Conservation (phyloP, 2,329 filamentous ascomycete species). For the Ceratocystis diversiconidia region DNA sequence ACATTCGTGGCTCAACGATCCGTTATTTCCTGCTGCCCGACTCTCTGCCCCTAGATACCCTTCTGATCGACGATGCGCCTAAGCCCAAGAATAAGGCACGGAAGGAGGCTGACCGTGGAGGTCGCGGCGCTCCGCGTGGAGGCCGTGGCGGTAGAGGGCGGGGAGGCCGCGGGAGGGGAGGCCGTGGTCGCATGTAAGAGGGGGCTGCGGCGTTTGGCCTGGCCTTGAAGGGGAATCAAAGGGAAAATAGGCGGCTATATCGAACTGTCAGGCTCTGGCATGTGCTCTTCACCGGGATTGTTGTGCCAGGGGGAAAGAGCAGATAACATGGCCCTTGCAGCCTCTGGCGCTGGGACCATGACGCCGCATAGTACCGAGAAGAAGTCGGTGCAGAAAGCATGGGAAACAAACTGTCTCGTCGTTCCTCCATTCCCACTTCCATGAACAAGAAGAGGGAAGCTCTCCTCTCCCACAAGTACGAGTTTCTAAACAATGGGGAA, state of each 20-base stretch:
- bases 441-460: background rate
- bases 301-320: background rate
- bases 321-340: background rate
- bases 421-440: background rate
- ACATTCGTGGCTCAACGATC: conserved; percentile 89
- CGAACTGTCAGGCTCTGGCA: background rate
- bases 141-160: conserved; percentile 39
- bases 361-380: background rate
- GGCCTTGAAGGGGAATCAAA: background rate
- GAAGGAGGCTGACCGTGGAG: conserved; percentile 63
- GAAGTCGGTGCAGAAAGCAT: background rate
- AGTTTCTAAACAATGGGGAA: background rate
- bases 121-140: conserved; percentile 37
- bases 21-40: conserved; percentile 95
- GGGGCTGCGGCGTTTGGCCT: background rate
- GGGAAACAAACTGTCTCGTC: background rate
- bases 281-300: background rate
- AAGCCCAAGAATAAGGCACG: conserved; percentile 99
- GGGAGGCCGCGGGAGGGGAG: conserved; percentile 37
- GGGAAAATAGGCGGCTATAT: background rate
- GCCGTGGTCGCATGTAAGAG: conserved; percentile 25
- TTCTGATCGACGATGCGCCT: conserved; percentile 88
- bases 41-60: conserved; percentile 82
- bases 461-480: background rate
- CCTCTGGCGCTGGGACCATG: background rate